Conservation (phyloP, 1,284 basidiomycete genomes). For the Ceratobasidium theobromae region DNA sequence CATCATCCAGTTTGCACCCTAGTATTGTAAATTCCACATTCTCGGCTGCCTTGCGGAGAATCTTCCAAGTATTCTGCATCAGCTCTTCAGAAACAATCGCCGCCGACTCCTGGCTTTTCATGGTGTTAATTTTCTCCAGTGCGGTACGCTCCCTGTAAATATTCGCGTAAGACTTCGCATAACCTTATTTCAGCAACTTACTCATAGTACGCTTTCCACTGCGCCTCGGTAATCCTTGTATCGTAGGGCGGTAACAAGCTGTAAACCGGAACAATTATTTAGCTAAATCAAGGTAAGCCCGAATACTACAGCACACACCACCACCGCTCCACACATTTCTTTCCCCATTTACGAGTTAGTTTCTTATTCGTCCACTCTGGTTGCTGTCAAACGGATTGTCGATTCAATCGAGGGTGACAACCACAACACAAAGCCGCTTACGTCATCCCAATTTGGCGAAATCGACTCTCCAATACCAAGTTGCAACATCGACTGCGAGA, state of each 20-base stretch:
- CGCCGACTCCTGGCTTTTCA: not conserved
- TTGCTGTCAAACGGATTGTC: not conserved
- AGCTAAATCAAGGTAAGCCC: not conserved
- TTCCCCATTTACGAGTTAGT: not conserved
- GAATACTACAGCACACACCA: not conserved
- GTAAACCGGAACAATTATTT: not conserved
- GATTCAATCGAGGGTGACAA: not conserved
- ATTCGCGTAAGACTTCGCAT: not conserved
- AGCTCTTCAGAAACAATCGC: not conserved
- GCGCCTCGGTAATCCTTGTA: not conserved
- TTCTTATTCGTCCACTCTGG: not conserved
- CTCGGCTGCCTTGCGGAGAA: not conserved
- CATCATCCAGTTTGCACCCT: not conserved
- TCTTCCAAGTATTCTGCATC: not conserved
- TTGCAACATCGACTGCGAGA: too few relatives aligned
- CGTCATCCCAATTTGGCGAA: slow-evolving; percentile 19
- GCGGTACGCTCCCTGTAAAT: not conserved
- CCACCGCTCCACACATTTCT: not conserved
- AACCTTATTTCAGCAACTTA: not conserved
- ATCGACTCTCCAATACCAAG: too few relatives aligned
- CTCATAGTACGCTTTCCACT: not conserved
- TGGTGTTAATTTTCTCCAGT: not conserved
- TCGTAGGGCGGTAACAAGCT: not conserved
- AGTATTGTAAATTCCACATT: not conserved
- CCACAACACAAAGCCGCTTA: not conserved